Conservation (phyloP, 1,284 basidiomycete genomes). For the Mycosarcoma mackinlayi region DNA sequence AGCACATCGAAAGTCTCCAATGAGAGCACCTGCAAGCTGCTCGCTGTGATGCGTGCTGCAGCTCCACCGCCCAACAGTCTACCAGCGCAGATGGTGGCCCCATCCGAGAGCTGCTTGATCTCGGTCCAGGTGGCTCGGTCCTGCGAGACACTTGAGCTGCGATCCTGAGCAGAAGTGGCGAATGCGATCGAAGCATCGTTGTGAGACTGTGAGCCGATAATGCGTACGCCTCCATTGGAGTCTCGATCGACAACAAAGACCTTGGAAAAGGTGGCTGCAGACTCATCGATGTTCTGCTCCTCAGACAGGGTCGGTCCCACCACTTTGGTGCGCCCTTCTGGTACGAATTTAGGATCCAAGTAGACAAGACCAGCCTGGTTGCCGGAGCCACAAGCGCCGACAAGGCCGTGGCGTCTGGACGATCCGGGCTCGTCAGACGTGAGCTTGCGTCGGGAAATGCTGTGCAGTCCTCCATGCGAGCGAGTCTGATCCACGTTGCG, state of each 20-base stretch:
- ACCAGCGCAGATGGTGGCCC: slow-evolving; percentile 22
- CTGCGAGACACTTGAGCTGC: neutral
- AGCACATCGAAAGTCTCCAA: slow-evolving; percentile 14
- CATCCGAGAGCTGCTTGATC: slow-evolving; percentile 1
- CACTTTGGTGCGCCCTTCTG: slow-evolving; percentile 12
- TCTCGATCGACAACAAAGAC: slow-evolving; percentile 23
- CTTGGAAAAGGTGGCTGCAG: slow-evolving; percentile 12
- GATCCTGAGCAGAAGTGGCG: neutral
- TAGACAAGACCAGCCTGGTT: slow-evolving; percentile 45
- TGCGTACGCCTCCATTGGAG: neutral
- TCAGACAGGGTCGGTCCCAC: neutral
- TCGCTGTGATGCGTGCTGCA: slow-evolving; percentile 23
- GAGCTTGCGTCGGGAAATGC: slow-evolving; percentile 30
- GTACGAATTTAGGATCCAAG: slow-evolving; percentile 32
- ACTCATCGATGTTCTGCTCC: neutral
- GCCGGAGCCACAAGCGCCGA: slow-evolving; percentile 35
- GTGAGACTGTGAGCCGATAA: slow-evolving; percentile 12
- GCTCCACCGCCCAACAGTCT: slow-evolving; percentile 8
- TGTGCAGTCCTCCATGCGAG: slow-evolving; percentile 32
- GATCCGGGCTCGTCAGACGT: slow-evolving; percentile 16
- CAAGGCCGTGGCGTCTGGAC: slow-evolving; percentile 23
- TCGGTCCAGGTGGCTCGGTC: slow-evolving; percentile 8
- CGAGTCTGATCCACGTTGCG: slow-evolving; percentile 23
- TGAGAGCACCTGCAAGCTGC: slow-evolving; percentile 26
- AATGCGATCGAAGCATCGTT: slow-evolving; percentile 16